Percentiles rank a stretch among this genome's conserved stretches.
Conservation (phyloP, 2,329 filamentous ascomycete species). For the Leptosphaerulina australis region DNA sequence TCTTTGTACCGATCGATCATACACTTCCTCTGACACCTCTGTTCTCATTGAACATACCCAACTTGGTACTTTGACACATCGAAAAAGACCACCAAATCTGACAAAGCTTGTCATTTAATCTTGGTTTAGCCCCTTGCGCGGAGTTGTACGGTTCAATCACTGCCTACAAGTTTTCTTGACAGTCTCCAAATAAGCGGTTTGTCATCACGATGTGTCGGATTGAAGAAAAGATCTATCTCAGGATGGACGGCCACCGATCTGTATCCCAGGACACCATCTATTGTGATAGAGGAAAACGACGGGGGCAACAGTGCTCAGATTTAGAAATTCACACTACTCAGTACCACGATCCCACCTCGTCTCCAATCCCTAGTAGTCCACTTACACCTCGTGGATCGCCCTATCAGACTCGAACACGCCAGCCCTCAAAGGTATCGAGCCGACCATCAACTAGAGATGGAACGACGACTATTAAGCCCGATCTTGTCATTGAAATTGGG, state of each 20-base stretch:
- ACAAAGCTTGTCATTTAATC: too few relatives aligned
- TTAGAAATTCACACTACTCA: slow-evolving; percentile 31
- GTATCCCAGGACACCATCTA: slow-evolving; percentile 32
- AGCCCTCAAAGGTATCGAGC: slow-evolving; percentile 31
- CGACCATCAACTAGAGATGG: slow-evolving; percentile 38
- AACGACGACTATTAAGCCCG: slow-evolving; percentile 28
- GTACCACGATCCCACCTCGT: slow-evolving; percentile 40
- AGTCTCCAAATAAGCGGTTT: not conserved
- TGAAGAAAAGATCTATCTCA: slow-evolving; percentile 39
- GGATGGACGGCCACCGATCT: slow-evolving; percentile 31
- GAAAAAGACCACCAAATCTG: too few relatives aligned
- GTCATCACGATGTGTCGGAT: slow-evolving; percentile 40
- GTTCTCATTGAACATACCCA: not conserved
- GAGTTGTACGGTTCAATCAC: not conserved
- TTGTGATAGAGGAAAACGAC: slow-evolving; percentile 33
- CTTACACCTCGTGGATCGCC: slow-evolving; percentile 36
- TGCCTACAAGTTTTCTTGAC: not conserved
- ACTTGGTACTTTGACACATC: too few relatives aligned
- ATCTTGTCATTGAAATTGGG: slow-evolving; percentile 39
- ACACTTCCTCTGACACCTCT: not conserved
- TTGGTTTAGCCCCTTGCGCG: not conserved
- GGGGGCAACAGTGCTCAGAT: slow-evolving; percentile 33
- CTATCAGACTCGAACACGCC: slow-evolving; percentile 33
- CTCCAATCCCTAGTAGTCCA: slow-evolving; percentile 39
- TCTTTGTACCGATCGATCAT: slow-evolving; percentile 4